A percentile compares a stretch with the other conserved stretches of the same genome.
Evolutionary conservation across 371 early-diverging fungal genomes (phyloP).

Genomic region (Apophysomyces variabilis): DNA sequence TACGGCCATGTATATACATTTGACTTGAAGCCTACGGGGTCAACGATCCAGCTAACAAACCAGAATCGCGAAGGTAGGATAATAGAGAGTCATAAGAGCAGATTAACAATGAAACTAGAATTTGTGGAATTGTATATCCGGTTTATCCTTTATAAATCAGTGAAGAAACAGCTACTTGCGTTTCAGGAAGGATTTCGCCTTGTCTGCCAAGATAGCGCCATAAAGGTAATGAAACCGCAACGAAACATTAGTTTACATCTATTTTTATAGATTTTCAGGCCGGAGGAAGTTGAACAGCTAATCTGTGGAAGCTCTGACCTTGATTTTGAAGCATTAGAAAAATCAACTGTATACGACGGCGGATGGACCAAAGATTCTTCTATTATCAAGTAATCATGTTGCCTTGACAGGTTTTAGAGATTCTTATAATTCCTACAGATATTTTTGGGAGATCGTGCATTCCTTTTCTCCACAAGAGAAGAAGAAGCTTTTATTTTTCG

Average conservation of each 20-base stretch:
- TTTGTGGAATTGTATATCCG: slow-evolving; percentile 78
- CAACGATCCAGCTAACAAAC: slow-evolving; percentile 62
- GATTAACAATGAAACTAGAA: slow-evolving; percentile 33
- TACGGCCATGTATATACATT: slow-evolving; percentile 65
- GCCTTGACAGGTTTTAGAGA: slow-evolving; percentile 17
- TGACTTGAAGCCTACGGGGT: slow-evolving; percentile 68
- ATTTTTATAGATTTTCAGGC: slow-evolving; percentile 73
- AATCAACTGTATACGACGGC: slow-evolving; percentile 89
- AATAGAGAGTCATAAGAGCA: neutral
- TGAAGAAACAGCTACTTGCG: slow-evolving; percentile 82
- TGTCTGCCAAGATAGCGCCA: slow-evolving; percentile 85
- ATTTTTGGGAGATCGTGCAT: slow-evolving; percentile 97
- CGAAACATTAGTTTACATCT: neutral
- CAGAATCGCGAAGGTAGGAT: slow-evolving; percentile 56
- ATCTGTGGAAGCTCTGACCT: slow-evolving; percentile 93
- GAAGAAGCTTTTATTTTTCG: slow-evolving; percentile 93
- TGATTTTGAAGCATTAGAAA: slow-evolving; percentile 85
- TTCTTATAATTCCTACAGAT: slow-evolving; percentile 17
- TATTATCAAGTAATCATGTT: slow-evolving; percentile 58
- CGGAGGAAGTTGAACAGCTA: slow-evolving; percentile 94
- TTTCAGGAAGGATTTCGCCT: slow-evolving; percentile 91
- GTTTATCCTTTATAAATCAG: slow-evolving; percentile 74
- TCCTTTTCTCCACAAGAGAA: slow-evolving; percentile 82
- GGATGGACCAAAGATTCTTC: slow-evolving; percentile 71
- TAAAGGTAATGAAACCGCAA: slow-evolving; percentile 48